These are phyloP conservation scores for Beta corolliflora DNA, from an alignment of 179 eudicot genomes.

Conservation along the genomic window DNA sequence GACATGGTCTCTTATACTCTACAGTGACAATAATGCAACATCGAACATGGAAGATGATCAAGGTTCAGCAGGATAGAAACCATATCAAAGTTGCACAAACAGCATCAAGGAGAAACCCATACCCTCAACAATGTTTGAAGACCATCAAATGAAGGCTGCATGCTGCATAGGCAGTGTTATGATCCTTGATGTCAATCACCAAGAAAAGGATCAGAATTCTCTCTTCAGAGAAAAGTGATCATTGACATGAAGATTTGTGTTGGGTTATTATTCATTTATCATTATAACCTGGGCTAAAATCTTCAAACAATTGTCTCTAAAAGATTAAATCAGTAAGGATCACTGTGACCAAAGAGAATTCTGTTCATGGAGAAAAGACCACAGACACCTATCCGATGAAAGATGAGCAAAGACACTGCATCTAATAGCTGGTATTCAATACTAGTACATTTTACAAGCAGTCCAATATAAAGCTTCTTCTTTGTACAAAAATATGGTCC, in stretches of 20 bases:
- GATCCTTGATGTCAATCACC: too few relatives aligned
- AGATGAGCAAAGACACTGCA: neutral
- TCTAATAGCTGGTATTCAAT: neutral
- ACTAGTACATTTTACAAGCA: neutral
- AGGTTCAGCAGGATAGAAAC: neutral
- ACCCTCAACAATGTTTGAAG: neutral
- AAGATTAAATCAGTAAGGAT: neutral
- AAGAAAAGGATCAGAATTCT: too few relatives aligned
- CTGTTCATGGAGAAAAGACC: neutral
- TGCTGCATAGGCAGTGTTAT: too few relatives aligned
- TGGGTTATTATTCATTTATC: too few relatives aligned
- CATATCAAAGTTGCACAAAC: neutral
- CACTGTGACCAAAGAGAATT: neutral
- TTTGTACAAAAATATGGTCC: neutral
- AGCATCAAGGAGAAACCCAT: neutral
- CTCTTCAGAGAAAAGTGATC: too few relatives aligned
- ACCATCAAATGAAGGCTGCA: neutral
- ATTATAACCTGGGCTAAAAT: too few relatives aligned
- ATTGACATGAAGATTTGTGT: too few relatives aligned
- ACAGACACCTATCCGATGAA: neutral
- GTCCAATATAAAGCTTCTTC: conserved; percentile 3
- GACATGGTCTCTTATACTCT: neutral
- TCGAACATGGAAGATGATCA: neutral
- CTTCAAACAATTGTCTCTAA: neutral
- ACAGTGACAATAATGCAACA: neutral